Evolutionary conservation across 257 asterid species (phyloP), one percentile per base, ranked within the genome.

Genomic region (Eustoma russellianum): DNA sequence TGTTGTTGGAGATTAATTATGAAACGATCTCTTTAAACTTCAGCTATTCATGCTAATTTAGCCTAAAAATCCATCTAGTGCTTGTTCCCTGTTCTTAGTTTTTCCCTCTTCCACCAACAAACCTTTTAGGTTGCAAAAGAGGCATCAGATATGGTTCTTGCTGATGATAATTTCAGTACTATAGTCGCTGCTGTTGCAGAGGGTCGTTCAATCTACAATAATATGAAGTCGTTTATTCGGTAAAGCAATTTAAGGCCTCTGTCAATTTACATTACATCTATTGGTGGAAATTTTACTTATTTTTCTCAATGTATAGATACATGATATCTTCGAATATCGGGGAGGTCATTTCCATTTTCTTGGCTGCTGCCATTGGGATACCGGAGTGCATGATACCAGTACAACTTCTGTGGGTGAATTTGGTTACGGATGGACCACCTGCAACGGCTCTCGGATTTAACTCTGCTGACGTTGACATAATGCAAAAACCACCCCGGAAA

Each of bases 211-310:
- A 89, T 89, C 60, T 89, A 89, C 72, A 81, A 86, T 41, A 89
- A 89, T 75, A 89, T 89, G 97, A 89, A 86, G 67, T 93, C 97
- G 54, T 89, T 89, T 54, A 89, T 89, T 73, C 83, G 97, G 97
- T 82, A 49, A 13, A 40, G 44, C 33, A 13, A 60, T 24, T 41
- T 7, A 3, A 17, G 33, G 8, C 28, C 52, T 34, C 17, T 5
- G 15, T 46, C 43, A 8, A 34, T 19, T 50, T 15, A 45, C 3
- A 13, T 55, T 28, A 45, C 3, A 13, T 55, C 17, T 0, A 8
- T 9, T 44, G 38, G n/a, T 46, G 46, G 48, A 58, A 15, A 12
- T 63, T 41, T 43, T 5, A 17, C 11, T 65, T 46, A 7, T 38
- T 7, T 48, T 2, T 46, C 41, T 46, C 15, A 38, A 15, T 14